Evolutionary conservation across 176 grass and related monocot genomes (phyloP).

Genomic region (Puya raimondii): DNA sequence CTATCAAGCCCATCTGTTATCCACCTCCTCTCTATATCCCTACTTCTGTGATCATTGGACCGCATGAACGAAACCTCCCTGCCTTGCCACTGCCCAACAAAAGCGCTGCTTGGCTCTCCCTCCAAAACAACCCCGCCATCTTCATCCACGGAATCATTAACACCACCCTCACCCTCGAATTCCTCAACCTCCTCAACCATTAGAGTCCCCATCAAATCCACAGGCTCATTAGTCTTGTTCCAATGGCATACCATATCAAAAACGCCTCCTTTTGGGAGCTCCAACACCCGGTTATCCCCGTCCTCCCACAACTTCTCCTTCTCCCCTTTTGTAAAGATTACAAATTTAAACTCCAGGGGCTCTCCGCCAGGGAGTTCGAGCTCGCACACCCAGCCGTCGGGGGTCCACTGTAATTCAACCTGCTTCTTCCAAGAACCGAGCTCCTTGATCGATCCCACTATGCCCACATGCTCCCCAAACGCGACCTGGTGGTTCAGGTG

Average conservation of each 20-base stretch:
- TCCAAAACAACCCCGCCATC: constrained; percentile 2
- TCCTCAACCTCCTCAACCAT: constrained; percentile 14
- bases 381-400: constrained; percentile 63
- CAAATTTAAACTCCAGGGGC: constrained; percentile 71
- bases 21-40: constrained; percentile 45
- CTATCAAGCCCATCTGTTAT: constrained; percentile 55
- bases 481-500: constrained; percentile 68
- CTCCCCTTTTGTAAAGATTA: constrained; percentile 39
- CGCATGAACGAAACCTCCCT: constrained; percentile 54
- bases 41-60: constrained; percentile 65
- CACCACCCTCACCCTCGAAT: neutral
- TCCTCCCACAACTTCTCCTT: constrained; percentile 71
- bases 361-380: constrained; percentile 42
- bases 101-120: constrained; percentile 34
- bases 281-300: constrained; percentile 45
- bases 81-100: constrained; percentile 77
- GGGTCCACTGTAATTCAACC: constrained; percentile 58
- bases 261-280: constrained; percentile 48
- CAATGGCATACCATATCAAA: constrained; percentile 62
- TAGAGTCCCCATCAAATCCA: constrained; percentile 21
- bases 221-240: constrained; percentile 59
- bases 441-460: constrained; percentile 60
- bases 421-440: constrained; percentile 67
- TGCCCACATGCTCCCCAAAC: constrained; percentile 79
- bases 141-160: neutral